Evolutionary conservation across 257 asterid species (phyloP).

Genomic region (Dorcoceras hygrometricum): DNA sequence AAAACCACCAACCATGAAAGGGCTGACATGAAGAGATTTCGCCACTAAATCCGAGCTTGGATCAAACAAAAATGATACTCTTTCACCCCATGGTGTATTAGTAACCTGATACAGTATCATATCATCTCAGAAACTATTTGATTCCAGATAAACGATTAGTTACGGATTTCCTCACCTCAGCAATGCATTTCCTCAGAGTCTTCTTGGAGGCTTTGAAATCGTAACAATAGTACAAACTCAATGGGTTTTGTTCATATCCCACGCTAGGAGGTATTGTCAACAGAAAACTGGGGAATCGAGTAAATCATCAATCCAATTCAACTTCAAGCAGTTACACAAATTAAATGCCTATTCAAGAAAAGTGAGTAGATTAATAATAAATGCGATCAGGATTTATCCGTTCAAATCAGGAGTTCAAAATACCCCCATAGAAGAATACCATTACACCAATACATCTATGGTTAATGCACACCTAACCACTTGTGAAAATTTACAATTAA

Average conservation of each 20-base stretch:
- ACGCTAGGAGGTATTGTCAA: conserved; percentile 96
- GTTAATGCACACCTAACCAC: not conserved
- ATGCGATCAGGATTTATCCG: not conserved
- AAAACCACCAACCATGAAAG: conserved; percentile 64
- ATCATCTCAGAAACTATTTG: conserved; percentile 17
- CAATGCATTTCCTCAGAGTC: conserved; percentile 73
- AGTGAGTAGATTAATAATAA: not conserved
- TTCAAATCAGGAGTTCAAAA: conserved; percentile 2
- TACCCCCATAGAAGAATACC: not conserved
- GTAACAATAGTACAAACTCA: conserved; percentile 88
- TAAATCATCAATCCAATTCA: conserved; percentile 28
- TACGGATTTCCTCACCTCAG: conserved; percentile 96
- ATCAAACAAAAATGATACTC: conserved; percentile 72
- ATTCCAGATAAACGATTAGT: not conserved
- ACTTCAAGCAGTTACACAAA: conserved; percentile 15
- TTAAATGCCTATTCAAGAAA: conserved; percentile 11
- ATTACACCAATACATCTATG: conserved; percentile 5
- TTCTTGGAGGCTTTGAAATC: conserved; percentile 54
- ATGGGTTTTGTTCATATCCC: conserved; percentile 90
- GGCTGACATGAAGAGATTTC: conserved; percentile 97
- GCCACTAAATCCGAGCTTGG: conserved; percentile 85
- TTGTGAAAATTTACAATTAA: too few relatives aligned
- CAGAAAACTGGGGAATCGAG: conserved; percentile 55
- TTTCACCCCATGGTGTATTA: conserved; percentile 98
- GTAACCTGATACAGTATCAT: conserved; percentile 64